Evolutionary conservation across 2,329 filamentous ascomycete species (phyloP), one percentile per base, ranked within the genome.

Genomic region (Diaporthe vaccinii): DNA sequence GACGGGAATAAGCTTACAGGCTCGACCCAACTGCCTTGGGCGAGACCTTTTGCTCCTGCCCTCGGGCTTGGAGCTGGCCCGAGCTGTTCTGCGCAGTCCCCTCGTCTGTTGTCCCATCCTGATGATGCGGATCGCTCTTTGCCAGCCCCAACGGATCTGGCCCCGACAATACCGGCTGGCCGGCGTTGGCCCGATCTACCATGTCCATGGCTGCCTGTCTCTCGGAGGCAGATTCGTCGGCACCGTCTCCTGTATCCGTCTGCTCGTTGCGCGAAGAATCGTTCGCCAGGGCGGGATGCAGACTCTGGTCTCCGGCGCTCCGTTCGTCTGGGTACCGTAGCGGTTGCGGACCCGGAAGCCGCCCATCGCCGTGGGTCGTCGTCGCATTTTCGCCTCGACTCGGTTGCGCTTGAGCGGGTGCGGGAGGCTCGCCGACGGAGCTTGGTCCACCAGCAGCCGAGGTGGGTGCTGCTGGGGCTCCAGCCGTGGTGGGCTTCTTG

Each of bases 311-410:
- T 34, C 41, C 41, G 69, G 17, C 12, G 44, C 69, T 39, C 31
- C 36, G 28, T 25, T 39, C 55, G 28, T 61, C 55, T 39, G 55
- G 15, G n/a, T 20, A 41, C 39, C 39, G 72, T 41, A 39, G 79
- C 78, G 25, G 76, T 79, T 14, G 79, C 77, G 2, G 78, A 78
- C 57, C 85, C 82, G 51, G 53, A 51, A n/a, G 58, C 70, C 20
- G 58, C 46, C 41, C 71, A 34, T 46, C 36, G 58, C 41, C 58
- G 25, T 65, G 58, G 58, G 36, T 55, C 46, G 58, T 44, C 36
- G 58, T 65, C 39, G 58, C 58, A 65, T 62, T 55, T 25, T 65
- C 25, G 25, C 14, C 44, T 55, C 34, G 71, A 57, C 8, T 44
- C 46, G 46, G 28, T 6, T 46, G 55, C 28, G 28, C 28, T 12